Evolutionary conservation across 1,139 yeast species (phyloP), one percentile per base, ranked within the genome.

Genomic region (Cylindricascospora bacillispora): DNA sequence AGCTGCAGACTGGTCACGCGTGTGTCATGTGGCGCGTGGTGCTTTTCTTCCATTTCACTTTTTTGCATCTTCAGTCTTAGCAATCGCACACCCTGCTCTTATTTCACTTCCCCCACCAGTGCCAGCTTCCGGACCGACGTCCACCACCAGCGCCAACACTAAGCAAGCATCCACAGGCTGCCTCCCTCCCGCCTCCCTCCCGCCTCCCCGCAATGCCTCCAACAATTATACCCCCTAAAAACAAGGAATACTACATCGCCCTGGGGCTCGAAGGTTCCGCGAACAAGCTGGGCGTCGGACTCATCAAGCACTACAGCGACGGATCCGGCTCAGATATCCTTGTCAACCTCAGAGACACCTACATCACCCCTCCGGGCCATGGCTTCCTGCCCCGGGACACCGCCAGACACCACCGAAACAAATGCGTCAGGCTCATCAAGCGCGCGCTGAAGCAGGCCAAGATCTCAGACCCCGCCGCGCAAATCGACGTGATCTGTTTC

Each of bases 181-280:
- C n/a, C n/a, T n/a, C n/a, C n/a, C n/a, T n/a, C n/a, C n/a, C n/a
- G n/a, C n/a, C n/a, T n/a, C n/a, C n/a, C n/a, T n/a, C n/a, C n/a
- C 10, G 21, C 7, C 9, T 10, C 9, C 10, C 9, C 21, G 21
- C 10, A 7, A 18, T 18, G 21, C 7, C 21, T 18, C 9, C 21
- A 7, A 33, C 38, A n/a, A 27, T 43, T 2, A 32, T 36, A 12
- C 54, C 56, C 9, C 43, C 36, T 19, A 45, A 50, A 31, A 72
- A 66, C 10, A 60, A 65, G 37, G 56, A 58, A 33, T 61, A 61
- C 47, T 79, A 75, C 43, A 56, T 82, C 12, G 94, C 95, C 0
- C 51, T 89, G 2, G 98, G 98, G 0, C 67, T 89, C 17, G 98
- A 89, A 54, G 99, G 99, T 1, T 85, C 95, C 0, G 98, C 98